Conservation (phyloP, 2,329 filamentous ascomycete species). For the Xylaria sp. region DNA sequence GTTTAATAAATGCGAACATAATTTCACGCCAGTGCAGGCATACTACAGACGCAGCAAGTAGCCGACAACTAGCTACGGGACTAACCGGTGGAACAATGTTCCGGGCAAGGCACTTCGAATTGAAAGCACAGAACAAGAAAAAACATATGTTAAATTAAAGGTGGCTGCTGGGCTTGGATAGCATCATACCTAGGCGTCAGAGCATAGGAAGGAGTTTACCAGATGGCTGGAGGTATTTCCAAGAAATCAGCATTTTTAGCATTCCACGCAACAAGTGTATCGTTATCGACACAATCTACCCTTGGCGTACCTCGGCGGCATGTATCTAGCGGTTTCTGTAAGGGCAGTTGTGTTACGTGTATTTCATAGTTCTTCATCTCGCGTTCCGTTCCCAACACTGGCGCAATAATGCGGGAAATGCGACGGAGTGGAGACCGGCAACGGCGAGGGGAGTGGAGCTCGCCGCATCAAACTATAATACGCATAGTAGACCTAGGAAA, state of each 20-base stretch:
- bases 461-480: neutral
- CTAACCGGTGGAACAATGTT: neutral
- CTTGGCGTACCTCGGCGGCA: neutral
- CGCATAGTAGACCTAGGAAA: neutral
- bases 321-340: neutral
- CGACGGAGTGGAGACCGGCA: constrained; percentile 3
- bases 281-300: neutral
- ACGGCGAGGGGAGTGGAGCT: neutral
- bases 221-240: neutral
- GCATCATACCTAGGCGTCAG: constrained; percentile 16
- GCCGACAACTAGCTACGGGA: neutral
- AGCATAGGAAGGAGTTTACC: constrained; percentile 14
- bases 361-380: neutral
- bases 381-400: neutral
- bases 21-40: constrained; percentile 33
- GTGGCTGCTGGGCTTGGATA: constrained; percentile 4
- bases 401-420: neutral
- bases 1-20: neutral
- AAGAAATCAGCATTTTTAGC: neutral
- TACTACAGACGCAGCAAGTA: constrained; percentile 27
- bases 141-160: constrained; percentile 9
- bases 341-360: neutral
- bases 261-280: constrained; percentile 13
- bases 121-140: neutral
- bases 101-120: neutral